Percentiles rank a stretch among this genome's conserved stretches.
Conservation (phyloP, 768 basidiomycete genomes). For the Inosperma sp. region DNA sequence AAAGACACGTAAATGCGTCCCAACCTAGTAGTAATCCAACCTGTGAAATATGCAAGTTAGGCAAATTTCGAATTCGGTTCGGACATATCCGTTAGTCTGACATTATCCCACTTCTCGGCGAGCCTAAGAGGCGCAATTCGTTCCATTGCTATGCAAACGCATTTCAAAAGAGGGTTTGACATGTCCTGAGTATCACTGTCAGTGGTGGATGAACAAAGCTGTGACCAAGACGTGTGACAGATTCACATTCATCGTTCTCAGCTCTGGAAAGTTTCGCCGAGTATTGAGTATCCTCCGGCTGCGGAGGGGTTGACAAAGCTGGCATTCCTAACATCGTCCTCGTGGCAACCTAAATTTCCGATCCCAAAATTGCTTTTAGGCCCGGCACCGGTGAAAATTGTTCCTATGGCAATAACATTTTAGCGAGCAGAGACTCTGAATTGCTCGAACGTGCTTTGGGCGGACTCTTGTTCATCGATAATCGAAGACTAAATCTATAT, state of each 20-base stretch:
- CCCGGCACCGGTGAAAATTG: neutral
- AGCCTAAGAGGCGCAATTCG: slow-evolving; percentile 81
- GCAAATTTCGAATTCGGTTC: neutral
- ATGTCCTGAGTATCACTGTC: no score
- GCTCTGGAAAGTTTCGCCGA: no score
- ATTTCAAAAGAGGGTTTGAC: slow-evolving; percentile 40
- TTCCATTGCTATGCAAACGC: slow-evolving; percentile 67
- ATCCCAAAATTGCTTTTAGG: neutral
- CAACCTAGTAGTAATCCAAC: slow-evolving; percentile 72
- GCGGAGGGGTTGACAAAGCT: no score
- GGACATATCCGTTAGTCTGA: slow-evolving; percentile 36
- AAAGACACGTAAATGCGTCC: slow-evolving; percentile 14
- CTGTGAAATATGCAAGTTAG: slow-evolving; percentile 32
- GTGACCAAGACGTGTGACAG: no score
- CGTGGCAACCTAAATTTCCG: neutral
- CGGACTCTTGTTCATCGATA: no score
- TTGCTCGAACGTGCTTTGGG: no score
- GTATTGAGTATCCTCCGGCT: no score
- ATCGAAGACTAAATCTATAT: no score
- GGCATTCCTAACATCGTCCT: neutral
- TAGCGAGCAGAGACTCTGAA: no score
- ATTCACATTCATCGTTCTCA: no score
- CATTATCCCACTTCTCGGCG: slow-evolving; percentile 94
- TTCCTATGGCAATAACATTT: neutral
- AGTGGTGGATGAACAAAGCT: no score